These are phyloP conservation scores for Kickxella alabastrina DNA, from an alignment of 192 early-diverging fungal genomes.

Conservation along the genomic window DNA sequence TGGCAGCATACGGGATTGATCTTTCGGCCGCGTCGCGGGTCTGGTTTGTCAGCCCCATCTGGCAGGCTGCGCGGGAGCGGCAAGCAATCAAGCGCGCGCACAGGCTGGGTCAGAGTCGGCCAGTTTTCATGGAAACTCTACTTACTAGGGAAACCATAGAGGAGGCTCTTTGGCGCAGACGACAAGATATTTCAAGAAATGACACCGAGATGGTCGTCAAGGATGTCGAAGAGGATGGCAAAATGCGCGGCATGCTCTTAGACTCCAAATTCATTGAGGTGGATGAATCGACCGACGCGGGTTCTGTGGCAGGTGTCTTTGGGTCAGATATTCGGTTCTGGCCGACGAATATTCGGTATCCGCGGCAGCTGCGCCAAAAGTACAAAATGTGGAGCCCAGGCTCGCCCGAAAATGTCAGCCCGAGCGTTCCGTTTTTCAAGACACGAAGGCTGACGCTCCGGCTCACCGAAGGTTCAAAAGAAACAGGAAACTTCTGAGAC, in stretches of 20 bases:
- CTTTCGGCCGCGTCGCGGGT: conserved; percentile 69
- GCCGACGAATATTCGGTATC: conserved; percentile 26
- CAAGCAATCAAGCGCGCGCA: conserved; percentile 88
- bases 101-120: conserved; percentile 63
- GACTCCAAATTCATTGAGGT: conserved; percentile 29
- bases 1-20: conserved; percentile 75
- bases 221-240: conserved; percentile 47
- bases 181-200: conserved; percentile 34
- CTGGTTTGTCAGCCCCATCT: conserved; percentile 70
- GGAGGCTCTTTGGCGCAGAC: conserved; percentile 37
- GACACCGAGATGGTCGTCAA: conserved; percentile 6
- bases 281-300: background rate
- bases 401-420: conserved; percentile 5
- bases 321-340: conserved; percentile 5
- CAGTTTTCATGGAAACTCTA: conserved; percentile 43
- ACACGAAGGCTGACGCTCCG: conserved; percentile 24
- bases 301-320: conserved; percentile 6
- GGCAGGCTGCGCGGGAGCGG: conserved; percentile 65
- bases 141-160: conserved; percentile 36
- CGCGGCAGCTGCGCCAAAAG: conserved; percentile 19
- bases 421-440: conserved; percentile 24
- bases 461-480: conserved; percentile 1
- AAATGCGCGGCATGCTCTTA: conserved; percentile 39
- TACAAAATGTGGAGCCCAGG: conserved; percentile 27
- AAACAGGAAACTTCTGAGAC: no score